Base-by-base conservation (phyloP, 2,329 filamentous ascomycete species). In the Dothistroma septosporum region DNA sequence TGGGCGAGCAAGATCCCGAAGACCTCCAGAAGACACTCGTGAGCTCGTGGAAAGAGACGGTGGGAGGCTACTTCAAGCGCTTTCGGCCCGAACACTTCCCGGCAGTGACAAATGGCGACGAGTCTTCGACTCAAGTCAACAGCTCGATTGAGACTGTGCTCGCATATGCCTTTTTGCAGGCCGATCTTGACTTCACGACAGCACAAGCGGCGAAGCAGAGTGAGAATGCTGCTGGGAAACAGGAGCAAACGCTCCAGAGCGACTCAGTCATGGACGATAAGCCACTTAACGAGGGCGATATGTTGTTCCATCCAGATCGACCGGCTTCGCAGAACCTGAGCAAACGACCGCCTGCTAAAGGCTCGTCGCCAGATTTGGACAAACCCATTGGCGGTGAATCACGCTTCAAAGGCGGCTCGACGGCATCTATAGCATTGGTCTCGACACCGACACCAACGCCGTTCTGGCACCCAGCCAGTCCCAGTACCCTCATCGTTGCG, bases 21-120 rank as follows among this genome's bases (percentile, higher is more conserved):
- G 79, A 85, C 58, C 78, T 96, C 55, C 88, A 96, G 74, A 84
- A 80, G 59, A 80, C 83, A 16, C 81, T 97, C 10, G 83, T 97
- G 28, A 79, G 83, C 41, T 84, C 88, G 58, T 99, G 96, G 86
- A 89, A 87, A 73, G 83, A 86, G 62, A 87, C 91, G 0, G 89
- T 99, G 6, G 94, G 94, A 53, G 94, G 94, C 33, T 99, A 99
- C 77, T 99, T 96, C 73, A 86, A 90, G 61, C 87, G 94, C 48
- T 97, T 97, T 78, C 87, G 86, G 67, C 93, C 94, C 0, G 83
- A 90, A 53, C 83, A 90, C 75, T 97, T 83, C 79, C 71, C 71
- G 8, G 72, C 69, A 10, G 57, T 73, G 9, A 56, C 63, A 2
- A 64, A 53, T 22, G 47, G 47, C 14, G 58, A 55, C 28, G 37